Evolutionary conservation across 2,329 filamentous ascomycete genomes (phyloP).

Genomic region (Fusarium piperis): DNA sequence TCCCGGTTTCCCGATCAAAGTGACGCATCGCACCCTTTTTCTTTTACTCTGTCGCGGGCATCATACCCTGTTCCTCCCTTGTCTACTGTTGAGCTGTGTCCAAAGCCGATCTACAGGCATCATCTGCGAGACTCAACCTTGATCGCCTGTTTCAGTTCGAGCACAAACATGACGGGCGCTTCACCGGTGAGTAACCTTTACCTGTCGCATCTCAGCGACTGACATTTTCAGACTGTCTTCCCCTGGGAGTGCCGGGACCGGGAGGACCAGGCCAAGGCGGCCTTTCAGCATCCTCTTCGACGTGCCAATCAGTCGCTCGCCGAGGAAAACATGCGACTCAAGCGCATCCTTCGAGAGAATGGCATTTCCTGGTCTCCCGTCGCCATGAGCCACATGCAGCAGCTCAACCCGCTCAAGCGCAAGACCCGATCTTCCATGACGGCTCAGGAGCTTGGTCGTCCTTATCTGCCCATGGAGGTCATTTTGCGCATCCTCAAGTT

Average conservation of each 20-base stretch:
- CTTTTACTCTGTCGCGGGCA: not conserved
- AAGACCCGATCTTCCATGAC: slow-evolving; percentile 47
- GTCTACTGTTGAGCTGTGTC: not conserved
- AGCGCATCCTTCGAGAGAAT: slow-evolving; percentile 62
- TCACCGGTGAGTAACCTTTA: slow-evolving; percentile 30
- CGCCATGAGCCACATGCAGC: slow-evolving; percentile 47
- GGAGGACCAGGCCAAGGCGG: slow-evolving; percentile 59
- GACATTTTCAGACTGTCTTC: slow-evolving; percentile 43
- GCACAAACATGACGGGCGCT: slow-evolving; percentile 29
- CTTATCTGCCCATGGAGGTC: slow-evolving; percentile 62
- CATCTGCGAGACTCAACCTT: slow-evolving; percentile 5
- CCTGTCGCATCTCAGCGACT: slow-evolving; percentile 4
- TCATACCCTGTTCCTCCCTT: not conserved
- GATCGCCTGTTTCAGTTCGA: slow-evolving; percentile 10
- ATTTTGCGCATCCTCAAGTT: slow-evolving; percentile 62
- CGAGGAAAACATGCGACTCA: slow-evolving; percentile 61
- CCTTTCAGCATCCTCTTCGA: slow-evolving; percentile 61
- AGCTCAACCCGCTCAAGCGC: slow-evolving; percentile 45
- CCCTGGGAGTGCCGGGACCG: slow-evolving; percentile 64
- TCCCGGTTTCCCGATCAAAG: slow-evolving; percentile 1
- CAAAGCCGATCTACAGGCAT: not conserved
- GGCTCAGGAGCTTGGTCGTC: slow-evolving; percentile 46
- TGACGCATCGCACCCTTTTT: not conserved
- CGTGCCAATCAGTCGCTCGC: slow-evolving; percentile 55
- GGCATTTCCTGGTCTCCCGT: slow-evolving; percentile 61